phyloP scores from a whole-genome alignment of 352 stramenopile genomes.

The Blastocystis sp. region DNA sequence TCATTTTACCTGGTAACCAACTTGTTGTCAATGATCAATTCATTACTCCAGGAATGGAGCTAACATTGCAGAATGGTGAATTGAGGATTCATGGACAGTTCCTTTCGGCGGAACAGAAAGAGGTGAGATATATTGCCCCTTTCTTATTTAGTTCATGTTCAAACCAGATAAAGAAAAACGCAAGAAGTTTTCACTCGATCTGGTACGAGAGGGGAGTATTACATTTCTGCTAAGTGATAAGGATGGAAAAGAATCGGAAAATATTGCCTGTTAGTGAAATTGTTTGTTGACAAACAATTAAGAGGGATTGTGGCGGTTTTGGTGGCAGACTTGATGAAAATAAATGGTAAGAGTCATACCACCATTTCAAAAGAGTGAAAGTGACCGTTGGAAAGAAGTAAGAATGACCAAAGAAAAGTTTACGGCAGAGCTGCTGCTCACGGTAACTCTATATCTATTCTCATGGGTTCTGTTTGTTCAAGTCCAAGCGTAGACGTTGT shows the following conservation, averaged over 20 bases:
- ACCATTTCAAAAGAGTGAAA: too few species aligned
- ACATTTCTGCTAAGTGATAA: background rate
- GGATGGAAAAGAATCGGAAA: too few species aligned
- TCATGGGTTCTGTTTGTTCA: constrained; percentile 32
- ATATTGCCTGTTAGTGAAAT: too few species aligned
- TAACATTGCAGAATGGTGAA: background rate
- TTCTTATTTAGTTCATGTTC: constrained; percentile 54
- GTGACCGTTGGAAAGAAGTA: too few species aligned
- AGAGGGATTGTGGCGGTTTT: too few species aligned
- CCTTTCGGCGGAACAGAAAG: constrained; percentile 40
- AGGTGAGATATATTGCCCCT: background rate
- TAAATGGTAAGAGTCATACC: too few species aligned
- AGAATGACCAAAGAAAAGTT: background rate
- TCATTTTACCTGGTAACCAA: constrained; percentile 41
- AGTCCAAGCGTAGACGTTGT: background rate
- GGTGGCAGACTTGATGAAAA: too few species aligned
- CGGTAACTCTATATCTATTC: background rate
- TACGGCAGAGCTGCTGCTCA: background rate
- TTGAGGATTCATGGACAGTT: constrained; percentile 30
- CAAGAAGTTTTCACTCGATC: constrained; percentile 47
- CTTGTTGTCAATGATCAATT: constrained; percentile 33
- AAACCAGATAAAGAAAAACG: constrained; percentile 62
- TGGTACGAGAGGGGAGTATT: background rate
- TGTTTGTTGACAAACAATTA: too few species aligned
- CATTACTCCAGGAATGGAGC: background rate